These are phyloP conservation scores for Suillus bovinus DNA, from an alignment of 768 basidiomycete species.

Conservation along the genomic window DNA sequence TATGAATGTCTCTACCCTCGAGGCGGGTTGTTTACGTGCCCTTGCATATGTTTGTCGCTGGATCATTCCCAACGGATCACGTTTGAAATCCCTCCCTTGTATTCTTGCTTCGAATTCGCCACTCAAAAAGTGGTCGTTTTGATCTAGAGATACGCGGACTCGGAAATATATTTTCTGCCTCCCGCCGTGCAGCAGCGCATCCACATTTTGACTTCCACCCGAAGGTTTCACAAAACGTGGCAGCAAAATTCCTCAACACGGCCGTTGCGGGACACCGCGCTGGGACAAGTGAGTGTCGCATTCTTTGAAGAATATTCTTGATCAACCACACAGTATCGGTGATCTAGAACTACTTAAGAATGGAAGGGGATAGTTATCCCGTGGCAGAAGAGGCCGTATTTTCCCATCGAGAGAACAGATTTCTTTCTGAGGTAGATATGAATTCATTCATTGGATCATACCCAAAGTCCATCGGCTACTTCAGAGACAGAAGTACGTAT, in stretches of 20 bases:
- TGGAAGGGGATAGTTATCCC: slow-evolving; percentile 44
- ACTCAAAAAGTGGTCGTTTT: no score
- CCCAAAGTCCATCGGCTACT: slow-evolving; percentile 51
- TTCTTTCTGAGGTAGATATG: slow-evolving; percentile 36
- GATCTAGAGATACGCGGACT: no score
- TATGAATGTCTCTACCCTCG: slow-evolving; percentile 55
- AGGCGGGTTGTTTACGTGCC: no score
- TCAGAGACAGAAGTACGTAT: slow-evolving; percentile 58
- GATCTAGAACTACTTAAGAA: slow-evolving; percentile 46
- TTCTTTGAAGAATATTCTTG: neutral
- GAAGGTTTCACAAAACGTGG: slow-evolving; percentile 11
- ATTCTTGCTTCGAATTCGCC: no score
- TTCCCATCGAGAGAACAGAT: slow-evolving; percentile 39
- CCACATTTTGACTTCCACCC: slow-evolving; percentile 22
- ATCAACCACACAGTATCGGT: slow-evolving; percentile 34
- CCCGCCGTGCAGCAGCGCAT: slow-evolving; percentile 26
- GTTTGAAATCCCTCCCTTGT: no score
- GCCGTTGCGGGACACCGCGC: no score
- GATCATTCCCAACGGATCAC: no score
- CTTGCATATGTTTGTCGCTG: no score
- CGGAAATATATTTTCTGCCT: slow-evolving; percentile 42
- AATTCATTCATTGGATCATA: slow-evolving; percentile 47
- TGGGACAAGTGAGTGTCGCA: slow-evolving; percentile 41
- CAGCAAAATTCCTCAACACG: no score
- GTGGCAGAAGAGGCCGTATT: slow-evolving; percentile 35